phyloP scores from a whole-genome alignment of 345 rosid genomes.

The Noccaea caerulescens region DNA sequence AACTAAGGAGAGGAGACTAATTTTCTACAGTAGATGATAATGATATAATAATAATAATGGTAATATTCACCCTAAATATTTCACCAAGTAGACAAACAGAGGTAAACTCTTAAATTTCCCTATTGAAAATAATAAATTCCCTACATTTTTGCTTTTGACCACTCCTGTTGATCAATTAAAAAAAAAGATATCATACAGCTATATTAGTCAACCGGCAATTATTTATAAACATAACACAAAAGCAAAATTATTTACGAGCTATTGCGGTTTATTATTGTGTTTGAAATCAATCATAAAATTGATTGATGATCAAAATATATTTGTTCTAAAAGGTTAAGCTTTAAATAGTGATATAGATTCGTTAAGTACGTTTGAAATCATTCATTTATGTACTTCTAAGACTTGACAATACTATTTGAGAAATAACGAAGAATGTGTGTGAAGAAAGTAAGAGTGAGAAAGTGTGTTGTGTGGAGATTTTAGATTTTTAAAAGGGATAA shows the following conservation, averaged over 20 bases:
- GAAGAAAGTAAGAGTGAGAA: conserved; percentile 15
- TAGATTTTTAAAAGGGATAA: conserved; percentile 12
- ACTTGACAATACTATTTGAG: conserved; percentile 18
- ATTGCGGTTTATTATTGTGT: no score
- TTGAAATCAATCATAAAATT: no score
- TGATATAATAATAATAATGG: conserved; percentile 18
- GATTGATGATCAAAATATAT: neutral
- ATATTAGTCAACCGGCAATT: neutral
- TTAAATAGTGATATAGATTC: neutral
- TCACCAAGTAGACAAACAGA: conserved; percentile 36
- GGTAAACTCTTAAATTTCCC: conserved; percentile 29
- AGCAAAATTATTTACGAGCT: no score
- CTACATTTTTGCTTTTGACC: conserved; percentile 25
- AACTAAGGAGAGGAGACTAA: conserved; percentile 23
- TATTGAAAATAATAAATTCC: conserved; percentile 31
- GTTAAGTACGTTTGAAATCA: neutral
- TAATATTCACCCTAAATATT: conserved; percentile 32
- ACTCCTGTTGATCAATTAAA: conserved; percentile 5
- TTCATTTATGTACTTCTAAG: neutral
- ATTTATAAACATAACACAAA: no score
- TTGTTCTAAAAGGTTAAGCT: neutral
- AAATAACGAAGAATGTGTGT: conserved; percentile 13
- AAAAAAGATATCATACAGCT: neutral
- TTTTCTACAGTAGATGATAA: conserved; percentile 1
- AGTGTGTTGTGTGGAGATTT: conserved; percentile 17